These are phyloP conservation scores for Colletotrichum lupini DNA, from an alignment of 2,329 filamentous ascomycete genomes.

Conservation along the genomic window DNA sequence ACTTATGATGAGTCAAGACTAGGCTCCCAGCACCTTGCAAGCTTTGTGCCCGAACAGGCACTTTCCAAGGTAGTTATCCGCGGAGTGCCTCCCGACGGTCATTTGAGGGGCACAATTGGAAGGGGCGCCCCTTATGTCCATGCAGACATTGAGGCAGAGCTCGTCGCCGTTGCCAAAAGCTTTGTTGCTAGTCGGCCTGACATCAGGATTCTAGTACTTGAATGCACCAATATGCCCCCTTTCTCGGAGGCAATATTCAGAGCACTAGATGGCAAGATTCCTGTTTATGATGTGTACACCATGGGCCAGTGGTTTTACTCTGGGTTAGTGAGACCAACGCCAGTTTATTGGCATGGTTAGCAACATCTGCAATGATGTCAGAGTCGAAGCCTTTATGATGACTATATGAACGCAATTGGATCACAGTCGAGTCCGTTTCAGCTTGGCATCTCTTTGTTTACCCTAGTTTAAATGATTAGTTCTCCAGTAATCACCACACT, in stretches of 20 bases:
- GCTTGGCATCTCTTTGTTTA: too few species aligned
- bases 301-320: not conserved
- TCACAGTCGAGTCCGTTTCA: too few species aligned
- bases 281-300: not conserved
- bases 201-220: not conserved
- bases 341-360: not conserved
- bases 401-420: too few species aligned
- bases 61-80: not conserved
- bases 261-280: not conserved
- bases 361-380: too few species aligned
- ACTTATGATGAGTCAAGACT: not conserved
- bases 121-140: not conserved
- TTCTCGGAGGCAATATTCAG: not conserved
- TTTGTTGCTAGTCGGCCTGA: not conserved
- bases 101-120: not conserved
- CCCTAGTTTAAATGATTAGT: too few species aligned
- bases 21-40: not conserved
- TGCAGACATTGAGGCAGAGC: not conserved
- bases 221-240: not conserved
- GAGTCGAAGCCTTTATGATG: not conserved
- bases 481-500: too few species aligned
- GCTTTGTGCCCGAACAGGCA: not conserved
- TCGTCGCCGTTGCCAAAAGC: not conserved
- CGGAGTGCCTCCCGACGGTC: not conserved
- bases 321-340: not conserved